These are phyloP conservation scores for Colletotrichum scovillei DNA, from an alignment of 2,329 filamentous ascomycete genomes.

Conservation along the genomic window DNA sequence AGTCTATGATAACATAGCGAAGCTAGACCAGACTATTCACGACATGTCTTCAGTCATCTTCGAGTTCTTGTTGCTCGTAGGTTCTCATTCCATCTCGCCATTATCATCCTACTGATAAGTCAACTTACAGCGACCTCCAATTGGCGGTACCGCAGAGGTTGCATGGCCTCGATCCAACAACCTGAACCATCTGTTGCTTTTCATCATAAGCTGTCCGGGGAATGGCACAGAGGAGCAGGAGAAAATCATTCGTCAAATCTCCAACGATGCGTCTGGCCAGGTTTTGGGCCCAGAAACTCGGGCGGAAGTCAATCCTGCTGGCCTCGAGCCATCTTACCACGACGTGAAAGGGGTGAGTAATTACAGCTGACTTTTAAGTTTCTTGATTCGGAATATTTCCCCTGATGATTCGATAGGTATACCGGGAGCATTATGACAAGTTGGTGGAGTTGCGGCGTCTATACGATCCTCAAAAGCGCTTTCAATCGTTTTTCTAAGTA, in stretches of 20 bases:
- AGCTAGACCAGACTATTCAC: conserved; percentile 8
- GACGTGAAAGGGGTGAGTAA: conserved; percentile 4
- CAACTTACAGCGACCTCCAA: conserved; percentile 2
- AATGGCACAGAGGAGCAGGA: conserved; percentile 16
- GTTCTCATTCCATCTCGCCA: neutral
- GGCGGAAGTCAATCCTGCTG: conserved; percentile 20
- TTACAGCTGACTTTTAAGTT: too few species aligned
- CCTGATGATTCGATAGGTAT: neutral
- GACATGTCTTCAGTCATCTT: conserved; percentile 9
- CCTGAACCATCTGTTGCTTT: conserved; percentile 10
- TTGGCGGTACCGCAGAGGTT: conserved; percentile 13
- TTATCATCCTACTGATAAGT: neutral
- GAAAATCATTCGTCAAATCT: conserved; percentile 3
- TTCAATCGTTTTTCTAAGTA: conserved; percentile 13
- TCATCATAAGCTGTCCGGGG: conserved; percentile 16
- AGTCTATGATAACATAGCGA: conserved; percentile 7
- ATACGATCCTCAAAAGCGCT: conserved; percentile 8
- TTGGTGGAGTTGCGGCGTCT: neutral
- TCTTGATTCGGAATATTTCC: too few species aligned
- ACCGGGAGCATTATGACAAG: conserved; percentile 18
- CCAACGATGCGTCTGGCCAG: neutral
- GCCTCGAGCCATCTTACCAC: conserved; percentile 15
- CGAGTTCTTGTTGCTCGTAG: conserved; percentile 17
- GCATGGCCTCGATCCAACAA: conserved; percentile 15
- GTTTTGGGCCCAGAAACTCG: neutral